Percentiles rank a stretch among this genome's conserved stretches.
These are phyloP conservation scores for Pseudohyphozyma bogoriensis DNA, from an alignment of 768 basidiomycete genomes.

Conservation along the genomic window DNA sequence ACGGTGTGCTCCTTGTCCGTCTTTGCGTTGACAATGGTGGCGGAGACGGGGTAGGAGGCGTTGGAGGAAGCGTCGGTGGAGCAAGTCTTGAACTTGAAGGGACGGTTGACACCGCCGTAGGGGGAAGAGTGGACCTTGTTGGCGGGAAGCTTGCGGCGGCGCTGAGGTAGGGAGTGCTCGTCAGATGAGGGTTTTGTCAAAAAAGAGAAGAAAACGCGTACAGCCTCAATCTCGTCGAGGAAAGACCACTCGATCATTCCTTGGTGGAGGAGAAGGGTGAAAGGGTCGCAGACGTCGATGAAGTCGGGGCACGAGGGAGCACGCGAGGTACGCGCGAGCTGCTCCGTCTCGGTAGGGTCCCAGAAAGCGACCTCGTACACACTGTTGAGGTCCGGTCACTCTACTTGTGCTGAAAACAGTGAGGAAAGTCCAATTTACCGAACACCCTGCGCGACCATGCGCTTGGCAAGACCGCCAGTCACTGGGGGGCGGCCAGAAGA, in stretches of 20 bases:
- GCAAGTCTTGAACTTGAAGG: slow-evolving; percentile 30
- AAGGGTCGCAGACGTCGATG: slow-evolving; percentile 33
- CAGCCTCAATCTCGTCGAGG: slow-evolving; percentile 30
- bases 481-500: slow-evolving; percentile 27
- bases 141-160: slow-evolving; percentile 28
- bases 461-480: slow-evolving; percentile 28
- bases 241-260: slow-evolving; percentile 33
- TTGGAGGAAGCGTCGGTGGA: slow-evolving; percentile 15
- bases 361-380: slow-evolving; percentile 34
- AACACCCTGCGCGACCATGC: slow-evolving; percentile 33
- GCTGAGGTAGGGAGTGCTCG: neutral
- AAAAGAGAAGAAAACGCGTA: neutral
- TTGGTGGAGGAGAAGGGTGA: slow-evolving; percentile 33
- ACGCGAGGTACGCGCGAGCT: slow-evolving; percentile 31
- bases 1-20: slow-evolving; percentile 25
- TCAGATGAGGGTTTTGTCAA: neutral
- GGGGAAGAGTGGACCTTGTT: slow-evolving; percentile 25
- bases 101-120: slow-evolving; percentile 31
- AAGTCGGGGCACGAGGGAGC: slow-evolving; percentile 35
- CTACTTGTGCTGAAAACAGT: neutral
- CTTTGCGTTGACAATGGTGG: slow-evolving; percentile 21
- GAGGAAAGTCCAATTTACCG: neutral
- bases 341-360: slow-evolving; percentile 29
- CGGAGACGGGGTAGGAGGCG: slow-evolving; percentile 26
- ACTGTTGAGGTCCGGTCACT: neutral